Evolutionary conservation across 139 green algal genomes (phyloP).

Genomic region (Picochlorum sp.): DNA sequence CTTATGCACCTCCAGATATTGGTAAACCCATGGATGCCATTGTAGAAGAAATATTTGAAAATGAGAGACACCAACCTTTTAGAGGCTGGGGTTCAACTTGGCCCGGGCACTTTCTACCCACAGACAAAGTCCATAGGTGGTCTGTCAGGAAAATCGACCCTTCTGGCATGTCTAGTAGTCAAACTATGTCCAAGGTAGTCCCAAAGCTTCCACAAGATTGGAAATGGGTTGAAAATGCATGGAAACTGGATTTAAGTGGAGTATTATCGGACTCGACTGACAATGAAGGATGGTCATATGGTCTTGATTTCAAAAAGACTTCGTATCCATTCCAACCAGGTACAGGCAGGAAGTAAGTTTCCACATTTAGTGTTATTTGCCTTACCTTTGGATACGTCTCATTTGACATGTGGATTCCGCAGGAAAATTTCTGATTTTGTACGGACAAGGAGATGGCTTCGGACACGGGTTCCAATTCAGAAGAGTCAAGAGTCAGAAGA

Average conservation of each 20-base stretch:
- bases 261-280: constrained; percentile 26
- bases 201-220: constrained; percentile 19
- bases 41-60: constrained; percentile 76
- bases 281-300: constrained; percentile 68
- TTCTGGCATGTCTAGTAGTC: neutral
- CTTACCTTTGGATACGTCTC: neutral
- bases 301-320: constrained; percentile 54
- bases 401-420: too few species aligned
- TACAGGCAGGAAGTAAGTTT: constrained; percentile 19
- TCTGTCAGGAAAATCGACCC: constrained; percentile 10
- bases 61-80: constrained; percentile 79
- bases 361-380: neutral
- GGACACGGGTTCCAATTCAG: constrained; percentile 26
- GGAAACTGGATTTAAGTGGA: constrained; percentile 58
- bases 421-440: constrained; percentile 52
- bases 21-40: constrained; percentile 4
- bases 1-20: neutral
- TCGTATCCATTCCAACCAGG: constrained; percentile 23
- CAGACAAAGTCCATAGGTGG: constrained; percentile 62
- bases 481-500: neutral
- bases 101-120: constrained; percentile 80
- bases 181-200: constrained; percentile 1
- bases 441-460: constrained; percentile 43
- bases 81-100: constrained; percentile 68
- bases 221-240: constrained; percentile 51